A percentile compares a stretch with the other conserved stretches of the same genome.
Conservation (phyloP, 2,329 filamentous ascomycete species). For the Hypomyces perniciosus region DNA sequence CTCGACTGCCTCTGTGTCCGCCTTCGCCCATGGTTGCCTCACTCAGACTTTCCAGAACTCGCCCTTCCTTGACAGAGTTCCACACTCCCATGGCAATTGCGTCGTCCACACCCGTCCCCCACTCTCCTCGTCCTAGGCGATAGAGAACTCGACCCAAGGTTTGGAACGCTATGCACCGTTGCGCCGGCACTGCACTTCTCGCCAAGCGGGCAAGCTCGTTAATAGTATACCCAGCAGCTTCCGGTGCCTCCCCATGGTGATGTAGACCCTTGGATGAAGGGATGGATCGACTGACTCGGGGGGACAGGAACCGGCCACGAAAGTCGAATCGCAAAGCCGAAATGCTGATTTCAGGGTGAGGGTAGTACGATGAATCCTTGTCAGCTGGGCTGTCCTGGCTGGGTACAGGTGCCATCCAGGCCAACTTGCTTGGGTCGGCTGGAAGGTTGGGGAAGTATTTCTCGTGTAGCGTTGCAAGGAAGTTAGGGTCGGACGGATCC, state of each 20-base stretch:
- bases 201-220: conserved; percentile 76
- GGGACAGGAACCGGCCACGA: conserved; percentile 71
- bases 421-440: conserved; percentile 75
- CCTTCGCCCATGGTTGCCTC: conserved; percentile 65
- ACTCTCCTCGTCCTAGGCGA: conserved; percentile 67
- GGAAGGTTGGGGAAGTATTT: conserved; percentile 92
- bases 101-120: conserved; percentile 52
- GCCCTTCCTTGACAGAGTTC: conserved; percentile 69
- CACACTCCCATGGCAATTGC: conserved; percentile 74
- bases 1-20: conserved; percentile 72
- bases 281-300: conserved; percentile 65
- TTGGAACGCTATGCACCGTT: conserved; percentile 88
- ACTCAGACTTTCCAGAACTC: conserved; percentile 68
- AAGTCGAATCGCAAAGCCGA: conserved; percentile 86
- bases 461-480: conserved; percentile 75
- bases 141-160: conserved; percentile 82
- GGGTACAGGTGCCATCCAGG: conserved; percentile 79
- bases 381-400: conserved; percentile 59
- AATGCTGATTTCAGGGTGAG: conserved; percentile 65
- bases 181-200: conserved; percentile 74
- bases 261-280: conserved; percentile 77
- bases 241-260: conserved; percentile 87
- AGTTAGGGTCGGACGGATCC: conserved; percentile 75
- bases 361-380: conserved; percentile 73
- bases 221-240: conserved; percentile 91